Conservation (phyloP, 2,329 filamentous ascomycete genomes). For the Cladophialophora immunda region DNA sequence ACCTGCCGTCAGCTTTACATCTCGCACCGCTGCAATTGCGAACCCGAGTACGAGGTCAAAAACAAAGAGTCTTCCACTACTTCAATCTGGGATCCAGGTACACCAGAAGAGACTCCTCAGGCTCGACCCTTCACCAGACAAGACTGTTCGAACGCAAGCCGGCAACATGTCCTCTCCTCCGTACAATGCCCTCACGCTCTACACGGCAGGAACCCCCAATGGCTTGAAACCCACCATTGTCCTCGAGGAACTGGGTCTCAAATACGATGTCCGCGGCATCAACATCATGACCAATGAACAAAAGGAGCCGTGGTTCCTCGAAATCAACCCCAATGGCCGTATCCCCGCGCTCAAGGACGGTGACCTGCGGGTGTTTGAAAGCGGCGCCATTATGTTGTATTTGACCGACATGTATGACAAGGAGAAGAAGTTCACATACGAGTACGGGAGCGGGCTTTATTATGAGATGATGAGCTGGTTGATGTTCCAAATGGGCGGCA, state of each 20-base stretch:
- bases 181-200: slow-evolving; percentile 33
- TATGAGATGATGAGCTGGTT: slow-evolving; percentile 57
- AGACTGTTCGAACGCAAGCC: neutral
- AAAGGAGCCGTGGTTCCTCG: slow-evolving; percentile 57
- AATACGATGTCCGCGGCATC: slow-evolving; percentile 49
- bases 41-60: neutral
- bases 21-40: neutral
- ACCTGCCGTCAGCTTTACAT: neutral
- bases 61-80: neutral
- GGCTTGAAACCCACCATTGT: slow-evolving; percentile 50
- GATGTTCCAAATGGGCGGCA: slow-evolving; percentile 54
- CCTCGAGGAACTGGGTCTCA: slow-evolving; percentile 49
- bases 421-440: slow-evolving; percentile 54
- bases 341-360: slow-evolving; percentile 57
- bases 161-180: slow-evolving; percentile 26
- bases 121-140: slow-evolving; percentile 15
- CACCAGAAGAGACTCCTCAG: slow-evolving; percentile 12
- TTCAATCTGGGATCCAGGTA: slow-evolving; percentile 1
- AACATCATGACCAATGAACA: slow-evolving; percentile 55
- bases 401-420: slow-evolving; percentile 55
- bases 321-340: slow-evolving; percentile 60
- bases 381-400: slow-evolving; percentile 57
- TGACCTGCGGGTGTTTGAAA: slow-evolving; percentile 54
- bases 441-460: slow-evolving; percentile 53
- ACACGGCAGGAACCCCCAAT: slow-evolving; percentile 36